Conservation (phyloP, 176 grass and related monocot genomes). For the Paspalum notatum region DNA sequence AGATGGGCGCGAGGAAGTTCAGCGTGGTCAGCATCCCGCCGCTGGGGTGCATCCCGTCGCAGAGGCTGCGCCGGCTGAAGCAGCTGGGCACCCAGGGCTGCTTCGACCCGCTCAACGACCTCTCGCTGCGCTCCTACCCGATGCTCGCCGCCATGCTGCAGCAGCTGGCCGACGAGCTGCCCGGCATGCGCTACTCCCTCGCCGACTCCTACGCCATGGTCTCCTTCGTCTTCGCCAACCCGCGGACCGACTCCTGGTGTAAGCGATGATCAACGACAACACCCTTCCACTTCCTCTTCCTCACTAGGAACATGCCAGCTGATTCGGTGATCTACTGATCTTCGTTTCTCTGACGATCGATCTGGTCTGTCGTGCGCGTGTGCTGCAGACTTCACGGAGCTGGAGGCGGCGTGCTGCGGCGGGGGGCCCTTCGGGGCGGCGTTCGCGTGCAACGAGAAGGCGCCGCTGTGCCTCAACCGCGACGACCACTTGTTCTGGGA, state of each 20-base stretch:
- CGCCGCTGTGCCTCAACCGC: conserved; percentile 43
- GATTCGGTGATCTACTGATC: not conserved
- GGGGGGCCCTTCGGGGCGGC: conserved; percentile 29
- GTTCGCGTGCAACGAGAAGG: conserved; percentile 16
- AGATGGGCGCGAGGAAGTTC: conserved; percentile 57
- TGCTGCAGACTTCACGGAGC: conserved; percentile 46
- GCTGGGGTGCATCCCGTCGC: conserved; percentile 53
- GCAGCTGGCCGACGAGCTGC: conserved; percentile 29
- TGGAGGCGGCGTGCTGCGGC: conserved; percentile 57
- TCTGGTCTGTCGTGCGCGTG: not conserved
- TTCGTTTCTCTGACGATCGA: not conserved
- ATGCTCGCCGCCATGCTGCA: conserved; percentile 29
- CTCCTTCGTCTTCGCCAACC: conserved; percentile 38
- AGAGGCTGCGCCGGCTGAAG: conserved; percentile 33
- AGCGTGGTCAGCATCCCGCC: conserved; percentile 54
- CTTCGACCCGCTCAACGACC: conserved; percentile 39
- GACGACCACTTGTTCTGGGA: conserved; percentile 59
- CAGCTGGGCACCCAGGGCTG: conserved; percentile 39
- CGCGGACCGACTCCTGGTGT: conserved; percentile 26
- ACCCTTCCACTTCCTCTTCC: not conserved
- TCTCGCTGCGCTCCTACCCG: conserved; percentile 43
- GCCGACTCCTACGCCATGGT: conserved; percentile 47
- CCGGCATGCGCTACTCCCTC: conserved; percentile 59
- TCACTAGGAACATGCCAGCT: not conserved
- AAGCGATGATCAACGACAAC: not conserved